phyloP scores from a whole-genome alignment of 805 yeast species.

The Teunomyces cretensis region DNA sequence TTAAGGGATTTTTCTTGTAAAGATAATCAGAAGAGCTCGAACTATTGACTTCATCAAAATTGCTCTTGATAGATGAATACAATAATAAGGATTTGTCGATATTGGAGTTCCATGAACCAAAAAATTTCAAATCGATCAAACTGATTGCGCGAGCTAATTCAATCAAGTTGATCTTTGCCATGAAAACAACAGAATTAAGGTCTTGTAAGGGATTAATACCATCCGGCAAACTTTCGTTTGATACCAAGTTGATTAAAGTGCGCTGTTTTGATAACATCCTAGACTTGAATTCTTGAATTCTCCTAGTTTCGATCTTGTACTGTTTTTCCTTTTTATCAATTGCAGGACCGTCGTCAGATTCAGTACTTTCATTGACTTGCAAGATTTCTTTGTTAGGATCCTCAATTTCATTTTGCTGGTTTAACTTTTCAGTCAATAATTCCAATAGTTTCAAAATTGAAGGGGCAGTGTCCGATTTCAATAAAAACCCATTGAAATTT shows the following conservation, averaged over 20 bases:
- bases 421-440: conserved; percentile 38
- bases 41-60: conserved; percentile 4
- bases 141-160: conserved; percentile 64
- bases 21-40: conserved; percentile 25
- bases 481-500: conserved; percentile 65
- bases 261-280: conserved; percentile 53
- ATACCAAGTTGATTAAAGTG: conserved; percentile 27
- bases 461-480: conserved; percentile 62
- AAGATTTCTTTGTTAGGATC: not conserved
- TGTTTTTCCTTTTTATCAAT: not conserved
- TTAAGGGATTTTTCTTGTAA: conserved; percentile 67
- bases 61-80: conserved; percentile 42
- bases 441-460: conserved; percentile 54
- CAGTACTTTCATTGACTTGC: conserved; percentile 1
- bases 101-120: conserved; percentile 73
- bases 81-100: conserved; percentile 74
- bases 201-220: conserved; percentile 25
- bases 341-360: conserved; percentile 1
- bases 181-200: conserved; percentile 46
- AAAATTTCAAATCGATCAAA: conserved; percentile 64
- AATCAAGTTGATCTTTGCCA: conserved; percentile 50
- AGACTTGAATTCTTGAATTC: conserved; percentile 53
- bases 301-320: conserved; percentile 2
- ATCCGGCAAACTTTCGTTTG: conserved; percentile 10
- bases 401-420: not conserved